Conservation (phyloP, 108 stramenopile species). For the Skeletonema costatum region DNA sequence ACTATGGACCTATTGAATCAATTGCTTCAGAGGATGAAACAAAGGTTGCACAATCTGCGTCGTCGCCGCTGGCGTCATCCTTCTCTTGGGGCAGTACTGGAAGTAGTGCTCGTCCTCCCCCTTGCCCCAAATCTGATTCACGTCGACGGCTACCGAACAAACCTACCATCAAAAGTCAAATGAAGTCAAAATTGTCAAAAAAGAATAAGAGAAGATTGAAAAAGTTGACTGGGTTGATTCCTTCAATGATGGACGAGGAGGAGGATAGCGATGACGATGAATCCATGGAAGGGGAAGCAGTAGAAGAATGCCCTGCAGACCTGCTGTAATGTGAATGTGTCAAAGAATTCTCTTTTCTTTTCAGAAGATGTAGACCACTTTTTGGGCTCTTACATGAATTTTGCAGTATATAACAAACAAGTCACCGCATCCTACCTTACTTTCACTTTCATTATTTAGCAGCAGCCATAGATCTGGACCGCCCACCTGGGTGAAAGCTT, state of each 20-base stretch:
- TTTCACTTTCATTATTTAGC: too few species aligned
- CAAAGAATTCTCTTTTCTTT: too few species aligned
- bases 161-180: slow-evolving; percentile 3
- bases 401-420: too few species aligned
- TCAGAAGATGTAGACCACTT: too few species aligned
- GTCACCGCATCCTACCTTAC: too few species aligned
- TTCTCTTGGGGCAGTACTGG: slow-evolving; percentile 29
- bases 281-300: not conserved
- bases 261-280: slow-evolving; percentile 11
- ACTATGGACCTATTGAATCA: slow-evolving; percentile 1
- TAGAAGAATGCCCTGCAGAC: not conserved
- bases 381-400: too few species aligned
- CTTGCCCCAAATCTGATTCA: slow-evolving; percentile 31
- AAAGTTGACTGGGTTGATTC: slow-evolving; percentile 32
- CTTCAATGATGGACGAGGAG: slow-evolving; percentile 40
- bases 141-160: slow-evolving; percentile 11
- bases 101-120: slow-evolving; percentile 37
- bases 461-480: too few species aligned
- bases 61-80: slow-evolving; percentile 20
- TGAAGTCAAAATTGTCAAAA: slow-evolving; percentile 14
- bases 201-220: slow-evolving; percentile 21
- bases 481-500: too few species aligned
- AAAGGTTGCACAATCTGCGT: slow-evolving; percentile 11
- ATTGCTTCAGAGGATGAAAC: not conserved
- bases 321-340: not conserved